A percentile compares a stretch with the other conserved stretches of the same genome.
These are phyloP conservation scores for Carex arenaria DNA, from an alignment of 202 grass and related monocot genomes.

Conservation along the genomic window DNA sequence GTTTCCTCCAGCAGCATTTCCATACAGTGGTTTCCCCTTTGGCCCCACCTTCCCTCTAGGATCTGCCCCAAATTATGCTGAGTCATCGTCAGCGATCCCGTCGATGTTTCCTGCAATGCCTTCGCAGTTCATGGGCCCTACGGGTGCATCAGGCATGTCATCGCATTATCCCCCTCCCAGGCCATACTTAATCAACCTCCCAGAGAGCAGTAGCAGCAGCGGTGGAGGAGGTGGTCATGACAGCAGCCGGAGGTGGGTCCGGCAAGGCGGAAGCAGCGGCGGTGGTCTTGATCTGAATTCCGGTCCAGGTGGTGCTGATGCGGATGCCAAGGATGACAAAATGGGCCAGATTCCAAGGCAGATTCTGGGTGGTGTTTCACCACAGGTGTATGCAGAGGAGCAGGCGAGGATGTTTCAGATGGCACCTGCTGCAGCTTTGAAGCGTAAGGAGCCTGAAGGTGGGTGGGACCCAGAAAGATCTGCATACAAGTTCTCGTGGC, in stretches of 20 bases:
- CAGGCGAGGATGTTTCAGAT: constrained; percentile 59
- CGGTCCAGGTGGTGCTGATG: constrained; percentile 60
- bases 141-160: constrained; percentile 33
- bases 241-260: constrained; percentile 50
- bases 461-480: constrained; percentile 80
- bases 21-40: constrained; percentile 59
- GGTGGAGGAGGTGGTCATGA: constrained; percentile 56
- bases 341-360: constrained; percentile 46
- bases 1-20: constrained; percentile 57
- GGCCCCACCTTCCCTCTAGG: constrained; percentile 50
- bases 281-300: constrained; percentile 74
- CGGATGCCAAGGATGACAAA: constrained; percentile 69
- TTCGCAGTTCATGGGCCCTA: constrained; percentile 43
- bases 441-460: constrained; percentile 83
- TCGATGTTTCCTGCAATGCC: constrained; percentile 50
- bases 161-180: constrained; percentile 42
- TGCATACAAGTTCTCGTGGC: constrained; percentile 66
- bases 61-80: constrained; percentile 42
- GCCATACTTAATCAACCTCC: constrained; percentile 63
- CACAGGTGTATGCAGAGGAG: constrained; percentile 60
- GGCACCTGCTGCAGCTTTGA: constrained; percentile 49
- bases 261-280: constrained; percentile 41
- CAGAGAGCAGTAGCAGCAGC: constrained; percentile 60
- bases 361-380: constrained; percentile 40
- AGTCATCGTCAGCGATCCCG: constrained; percentile 45